phyloP scores from a whole-genome alignment of 2,329 filamentous ascomycete species.

The Alternaria rosae region DNA sequence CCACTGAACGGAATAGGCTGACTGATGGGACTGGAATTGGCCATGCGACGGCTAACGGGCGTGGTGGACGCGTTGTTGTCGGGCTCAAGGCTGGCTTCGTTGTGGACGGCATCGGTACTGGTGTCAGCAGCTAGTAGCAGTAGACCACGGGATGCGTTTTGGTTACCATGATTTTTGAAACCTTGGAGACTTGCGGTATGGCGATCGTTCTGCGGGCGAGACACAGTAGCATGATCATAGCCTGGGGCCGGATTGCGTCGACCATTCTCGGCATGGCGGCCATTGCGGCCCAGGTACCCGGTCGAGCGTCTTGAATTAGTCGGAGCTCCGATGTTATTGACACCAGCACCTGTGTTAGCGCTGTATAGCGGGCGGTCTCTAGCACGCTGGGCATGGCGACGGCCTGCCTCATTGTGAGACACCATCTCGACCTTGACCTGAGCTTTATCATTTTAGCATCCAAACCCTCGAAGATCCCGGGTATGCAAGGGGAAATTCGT shows the following conservation, averaged over 20 bases:
- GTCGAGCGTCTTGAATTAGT: background rate
- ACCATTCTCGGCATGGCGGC: background rate
- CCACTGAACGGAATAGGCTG: background rate
- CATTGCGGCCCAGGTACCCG: background rate
- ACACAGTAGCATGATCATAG: background rate
- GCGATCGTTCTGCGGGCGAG: background rate
- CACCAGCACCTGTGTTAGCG: slow-evolving; percentile 7
- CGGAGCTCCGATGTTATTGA: slow-evolving; percentile 10
- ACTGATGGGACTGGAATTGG: background rate
- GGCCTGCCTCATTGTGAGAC: background rate
- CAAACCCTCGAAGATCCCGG: background rate
- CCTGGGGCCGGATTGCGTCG: background rate
- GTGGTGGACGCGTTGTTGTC: background rate
- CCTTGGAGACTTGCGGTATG: too few species aligned
- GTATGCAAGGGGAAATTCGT: background rate
- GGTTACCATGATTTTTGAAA: too few species aligned
- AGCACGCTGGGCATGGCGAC: too few species aligned
- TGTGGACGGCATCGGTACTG: background rate
- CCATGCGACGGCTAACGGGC: too few species aligned
- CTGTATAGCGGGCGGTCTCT: background rate
- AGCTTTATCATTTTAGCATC: background rate
- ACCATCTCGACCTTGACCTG: background rate
- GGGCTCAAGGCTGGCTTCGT: background rate
- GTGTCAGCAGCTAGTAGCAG: background rate
- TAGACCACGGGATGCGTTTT: background rate